These are phyloP conservation scores for Leptosphaerulina australis DNA, from an alignment of 2,329 filamentous ascomycete genomes.

Conservation along the genomic window DNA sequence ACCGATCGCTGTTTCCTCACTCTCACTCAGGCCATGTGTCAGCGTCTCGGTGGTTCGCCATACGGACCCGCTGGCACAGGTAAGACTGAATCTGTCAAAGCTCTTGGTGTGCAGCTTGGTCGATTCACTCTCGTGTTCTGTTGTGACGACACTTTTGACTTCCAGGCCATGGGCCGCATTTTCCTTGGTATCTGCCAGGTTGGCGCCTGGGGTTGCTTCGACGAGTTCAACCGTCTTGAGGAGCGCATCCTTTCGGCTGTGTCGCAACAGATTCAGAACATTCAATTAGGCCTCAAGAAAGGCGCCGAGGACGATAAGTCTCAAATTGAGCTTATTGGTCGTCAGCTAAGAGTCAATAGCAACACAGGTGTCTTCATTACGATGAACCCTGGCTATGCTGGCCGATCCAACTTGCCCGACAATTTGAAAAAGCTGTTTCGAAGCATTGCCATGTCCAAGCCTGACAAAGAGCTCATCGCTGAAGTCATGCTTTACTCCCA, in stretches of 20 bases:
- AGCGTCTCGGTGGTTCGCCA: slow-evolving; percentile 92
- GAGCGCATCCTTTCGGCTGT: slow-evolving; percentile 97
- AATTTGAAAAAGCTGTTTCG: slow-evolving; percentile 99
- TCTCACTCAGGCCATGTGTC: slow-evolving; percentile 91
- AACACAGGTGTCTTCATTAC: slow-evolving; percentile 99
- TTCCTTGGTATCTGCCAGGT: slow-evolving; percentile 99
- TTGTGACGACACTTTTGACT: slow-evolving; percentile 99
- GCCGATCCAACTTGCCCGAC: slow-evolving; percentile 95
- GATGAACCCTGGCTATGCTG: slow-evolving; percentile 99
- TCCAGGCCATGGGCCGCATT: slow-evolving; percentile 99
- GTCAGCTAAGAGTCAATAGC: slow-evolving; percentile 84
- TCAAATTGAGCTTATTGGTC: slow-evolving; percentile 92
- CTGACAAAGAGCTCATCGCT: slow-evolving; percentile 98
- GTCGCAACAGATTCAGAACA: slow-evolving; percentile 99
- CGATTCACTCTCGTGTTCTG: slow-evolving; percentile 99
- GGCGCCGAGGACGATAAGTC: slow-evolving; percentile 79
- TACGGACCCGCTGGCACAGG: slow-evolving; percentile 97
- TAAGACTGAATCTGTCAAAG: slow-evolving; percentile 99
- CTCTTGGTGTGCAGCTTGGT: slow-evolving; percentile 92
- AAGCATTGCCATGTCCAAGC: slow-evolving; percentile 99
- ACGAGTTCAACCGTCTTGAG: slow-evolving; percentile 99
- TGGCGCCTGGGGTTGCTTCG: slow-evolving; percentile 98
- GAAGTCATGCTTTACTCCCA: slow-evolving; percentile 99
- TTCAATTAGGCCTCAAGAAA: slow-evolving; percentile 92
- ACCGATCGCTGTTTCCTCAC: slow-evolving; percentile 99